These are phyloP conservation scores for Euphorbia schlechtendalii DNA, from an alignment of 441 rosid species.

Conservation along the genomic window DNA sequence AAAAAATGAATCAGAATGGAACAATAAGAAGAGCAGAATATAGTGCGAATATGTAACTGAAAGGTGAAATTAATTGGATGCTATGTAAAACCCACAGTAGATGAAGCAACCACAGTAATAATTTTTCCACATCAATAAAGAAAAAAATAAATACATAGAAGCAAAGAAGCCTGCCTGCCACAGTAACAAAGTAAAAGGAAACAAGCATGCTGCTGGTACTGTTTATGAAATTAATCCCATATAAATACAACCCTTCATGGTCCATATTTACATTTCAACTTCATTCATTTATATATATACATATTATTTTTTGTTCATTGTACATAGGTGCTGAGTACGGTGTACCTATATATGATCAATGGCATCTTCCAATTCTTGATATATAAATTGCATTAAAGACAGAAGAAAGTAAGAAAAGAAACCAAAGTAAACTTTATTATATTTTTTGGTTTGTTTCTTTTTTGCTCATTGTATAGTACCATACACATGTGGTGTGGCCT, in stretches of 20 bases:
- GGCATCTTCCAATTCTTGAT: slow-evolving; percentile 15
- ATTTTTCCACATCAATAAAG: too few relatives aligned
- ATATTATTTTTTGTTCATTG: too few relatives aligned
- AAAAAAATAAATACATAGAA: too few relatives aligned
- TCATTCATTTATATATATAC: neutral
- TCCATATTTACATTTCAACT: neutral
- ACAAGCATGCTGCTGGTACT: too few relatives aligned
- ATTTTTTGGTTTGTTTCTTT: neutral
- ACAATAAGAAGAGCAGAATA: neutral
- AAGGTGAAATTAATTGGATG: neutral
- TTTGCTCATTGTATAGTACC: slow-evolving; percentile 4
- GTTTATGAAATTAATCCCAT: too few relatives aligned
- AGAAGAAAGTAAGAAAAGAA: neutral
- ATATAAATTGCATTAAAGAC: neutral
- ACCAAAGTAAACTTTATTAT: slow-evolving; percentile 10
- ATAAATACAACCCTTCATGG: too few relatives aligned
- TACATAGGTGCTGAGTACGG: too few relatives aligned
- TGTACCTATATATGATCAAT: neutral
- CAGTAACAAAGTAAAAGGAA: too few relatives aligned
- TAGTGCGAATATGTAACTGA: neutral
- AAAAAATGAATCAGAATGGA: neutral
- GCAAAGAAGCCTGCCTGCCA: too few relatives aligned
- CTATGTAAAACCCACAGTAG: neutral
- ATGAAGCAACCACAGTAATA: neutral
- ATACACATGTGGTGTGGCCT: slow-evolving; percentile 26